Evolutionary conservation across 371 early-diverging fungal species (phyloP), one percentile per base, ranked within the genome.

Genomic region (Sporodiniella umbellata): DNA sequence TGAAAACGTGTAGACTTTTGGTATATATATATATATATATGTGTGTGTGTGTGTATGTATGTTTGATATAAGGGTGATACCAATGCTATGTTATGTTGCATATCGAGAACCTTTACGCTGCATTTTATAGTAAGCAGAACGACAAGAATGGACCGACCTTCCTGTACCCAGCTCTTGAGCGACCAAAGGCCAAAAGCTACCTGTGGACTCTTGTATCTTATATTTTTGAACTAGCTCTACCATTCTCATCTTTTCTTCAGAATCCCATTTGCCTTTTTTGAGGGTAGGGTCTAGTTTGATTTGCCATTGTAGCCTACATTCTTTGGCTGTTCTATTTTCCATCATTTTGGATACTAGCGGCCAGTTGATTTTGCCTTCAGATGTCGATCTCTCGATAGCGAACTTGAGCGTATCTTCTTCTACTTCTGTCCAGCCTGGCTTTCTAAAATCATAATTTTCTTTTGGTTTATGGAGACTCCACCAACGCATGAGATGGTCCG

Each of bases 401-500:
- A 66, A 57, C 28, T 33, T 21, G 4, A 74, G 42, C 10, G 42
- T 49, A 15, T 55, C 35, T 42, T 74, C 71, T 15, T 70, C 60
- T 23, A 60, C 53, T n/a, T 51, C 57, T 11, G 61, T 54, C 69
- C 71, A 70, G 22, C 25, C 18, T 3, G 43, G 8, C 14, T 30
- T 35, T 18, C 23, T 25, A 4, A 25, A 14, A 18, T 17, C 10
- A 31, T 24, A 38, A 8, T 37, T 28, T 18, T 30, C 23, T 10
- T n/a, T 38, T 4, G 45, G 17, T 4, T 33, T 35, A 3, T 57
- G 52, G 10, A 8, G 15, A 18, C 57, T 33, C 66, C 67, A 70
- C 64, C 68, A 70, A 8, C 54, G 54, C 57, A 49, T 59, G 15
- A 71, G 52, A 24, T 72, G 74, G 8, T 52, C 39, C 0, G 78